Percentiles rank a stretch among this genome's conserved stretches.
Conservation (phyloP, 2,329 filamentous ascomycete genomes). For the Coccinonectria pachysandricola region DNA sequence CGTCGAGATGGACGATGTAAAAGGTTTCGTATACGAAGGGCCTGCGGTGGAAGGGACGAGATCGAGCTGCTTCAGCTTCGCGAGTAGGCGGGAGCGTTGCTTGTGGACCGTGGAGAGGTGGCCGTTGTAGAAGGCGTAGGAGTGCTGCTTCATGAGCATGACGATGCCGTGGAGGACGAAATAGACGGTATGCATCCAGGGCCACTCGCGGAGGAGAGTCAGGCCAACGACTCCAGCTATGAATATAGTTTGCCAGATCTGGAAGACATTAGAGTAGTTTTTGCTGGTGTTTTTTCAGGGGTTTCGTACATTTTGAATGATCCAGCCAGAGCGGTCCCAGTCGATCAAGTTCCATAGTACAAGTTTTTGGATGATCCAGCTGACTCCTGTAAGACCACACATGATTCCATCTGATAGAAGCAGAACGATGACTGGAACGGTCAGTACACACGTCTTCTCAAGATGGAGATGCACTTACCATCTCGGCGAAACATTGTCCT, state of each 20-base stretch:
- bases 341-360: conserved; percentile 49
- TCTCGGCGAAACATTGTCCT: conserved; percentile 51
- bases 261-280: neutral
- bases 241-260: conserved; percentile 60
- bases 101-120: conserved; percentile 54
- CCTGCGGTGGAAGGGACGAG: conserved; percentile 34
- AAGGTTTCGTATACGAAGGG: conserved; percentile 32
- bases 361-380: conserved; percentile 53
- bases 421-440: conserved; percentile 36
- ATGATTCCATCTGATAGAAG: conserved; percentile 58
- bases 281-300: neutral
- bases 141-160: conserved; percentile 78
- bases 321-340: conserved; percentile 62
- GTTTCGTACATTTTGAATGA: conserved; percentile 53
- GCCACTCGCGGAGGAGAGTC: conserved; percentile 64
- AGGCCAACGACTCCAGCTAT: conserved; percentile 52
- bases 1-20: conserved; percentile 32
- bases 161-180: conserved; percentile 64
- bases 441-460: neutral
- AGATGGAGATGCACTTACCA: conserved; percentile 20
- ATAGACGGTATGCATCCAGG: conserved; percentile 74
- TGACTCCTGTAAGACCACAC: conserved; percentile 55
- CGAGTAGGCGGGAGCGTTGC: conserved; percentile 32
- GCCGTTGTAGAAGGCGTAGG: conserved; percentile 70
- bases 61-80: conserved; percentile 47